A percentile compares a stretch with the other conserved stretches of the same genome.
Conservation (phyloP, 2,329 filamentous ascomycete species). For the Penicillium sp. region DNA sequence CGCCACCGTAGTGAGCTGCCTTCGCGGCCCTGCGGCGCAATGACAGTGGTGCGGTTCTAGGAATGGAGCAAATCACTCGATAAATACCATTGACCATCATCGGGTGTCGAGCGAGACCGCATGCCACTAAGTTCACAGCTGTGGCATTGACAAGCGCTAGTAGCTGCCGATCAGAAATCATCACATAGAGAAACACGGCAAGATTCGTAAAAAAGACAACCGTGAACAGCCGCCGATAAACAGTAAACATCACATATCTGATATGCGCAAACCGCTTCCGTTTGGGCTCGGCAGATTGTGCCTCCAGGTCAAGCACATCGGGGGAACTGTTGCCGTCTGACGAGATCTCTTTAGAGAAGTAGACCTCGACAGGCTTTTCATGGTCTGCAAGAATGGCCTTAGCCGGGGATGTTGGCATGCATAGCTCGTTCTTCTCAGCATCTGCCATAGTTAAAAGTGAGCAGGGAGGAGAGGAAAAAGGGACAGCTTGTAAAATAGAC, state of each 20-base stretch:
- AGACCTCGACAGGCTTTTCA: not conserved
- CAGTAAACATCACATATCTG: slow-evolving; percentile 18
- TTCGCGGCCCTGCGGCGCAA: slow-evolving; percentile 49
- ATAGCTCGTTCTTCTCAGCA: slow-evolving; percentile 11
- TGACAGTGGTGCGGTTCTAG: slow-evolving; percentile 45
- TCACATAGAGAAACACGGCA: slow-evolving; percentile 37
- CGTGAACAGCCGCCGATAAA: slow-evolving; percentile 45
- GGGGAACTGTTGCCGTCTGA: not conserved
- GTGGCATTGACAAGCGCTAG: slow-evolving; percentile 43
- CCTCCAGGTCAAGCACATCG: slow-evolving; percentile 12
- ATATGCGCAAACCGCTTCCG: slow-evolving; percentile 14
- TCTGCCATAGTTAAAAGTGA: slow-evolving; percentile 12
- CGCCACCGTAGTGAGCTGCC: slow-evolving; percentile 55
- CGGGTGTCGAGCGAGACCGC: slow-evolving; percentile 53
- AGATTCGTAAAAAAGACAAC: slow-evolving; percentile 42
- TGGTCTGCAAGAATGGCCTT: slow-evolving; percentile 8
- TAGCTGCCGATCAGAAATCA: slow-evolving; percentile 36
- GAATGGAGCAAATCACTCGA: slow-evolving; percentile 44
- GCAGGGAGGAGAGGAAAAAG: not conserved
- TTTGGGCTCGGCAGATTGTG: slow-evolving; percentile 8
- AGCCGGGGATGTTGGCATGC: slow-evolving; percentile 7
- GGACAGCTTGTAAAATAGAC: not conserved
- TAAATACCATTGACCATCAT: slow-evolving; percentile 54
- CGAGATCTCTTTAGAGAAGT: slow-evolving; percentile 1
- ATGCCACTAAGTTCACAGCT: slow-evolving; percentile 47